Base-by-base conservation (phyloP, 2,329 filamentous ascomycete genomes). In the Trichoderma pleuroti region DNA sequence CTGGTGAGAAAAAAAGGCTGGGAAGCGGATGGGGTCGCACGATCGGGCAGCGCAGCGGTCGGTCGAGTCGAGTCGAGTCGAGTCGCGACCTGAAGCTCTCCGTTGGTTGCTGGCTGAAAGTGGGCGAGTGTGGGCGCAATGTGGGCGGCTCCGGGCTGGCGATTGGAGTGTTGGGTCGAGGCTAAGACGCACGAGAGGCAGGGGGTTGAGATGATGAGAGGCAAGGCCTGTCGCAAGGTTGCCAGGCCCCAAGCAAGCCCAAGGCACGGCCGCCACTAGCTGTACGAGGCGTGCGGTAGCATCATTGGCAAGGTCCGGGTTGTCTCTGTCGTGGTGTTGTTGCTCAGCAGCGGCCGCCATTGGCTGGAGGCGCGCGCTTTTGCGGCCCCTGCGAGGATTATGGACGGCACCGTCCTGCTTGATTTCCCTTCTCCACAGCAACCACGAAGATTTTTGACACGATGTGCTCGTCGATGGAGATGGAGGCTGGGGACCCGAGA, bases 401-500 rank as follows among this genome's bases (percentile, higher is more conserved):
- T 68, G 30, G 56, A 67, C 34, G 52, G 61, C 24, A 24, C 36
- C 42, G 34, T 30, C 68, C 14, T 36, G 68, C 24, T 60, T 59
- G 26, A 54, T 60, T 57, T 52, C 42, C 46, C 63, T 71, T 71
- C 69, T 71, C 69, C 69, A 71, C 69, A 71, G 69, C 69, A 71
- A 71, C 69, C 63, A 63, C 28, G 49, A 30, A 39, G 26, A 59
- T 21, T 67, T 67, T 46, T 59, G 11, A 28, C n/a, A 21, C 16
- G 5, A 18, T 14, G 32, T 18, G 10, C 11, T n/a, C n/a, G n/a
- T n/a, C n/a, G 28, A 30, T 32, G 18, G 49, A 36, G 49, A 56
- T 42, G 21, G 62, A 36, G 52, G 63, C 49, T 57, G 52, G 39
- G 46, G 21, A 49, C 18, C n/a, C 36, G 65, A 68, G 65, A 68